Base-by-base conservation (phyloP, 371 early-diverging fungal species). In the Syncephalastrum monosporum region DNA sequence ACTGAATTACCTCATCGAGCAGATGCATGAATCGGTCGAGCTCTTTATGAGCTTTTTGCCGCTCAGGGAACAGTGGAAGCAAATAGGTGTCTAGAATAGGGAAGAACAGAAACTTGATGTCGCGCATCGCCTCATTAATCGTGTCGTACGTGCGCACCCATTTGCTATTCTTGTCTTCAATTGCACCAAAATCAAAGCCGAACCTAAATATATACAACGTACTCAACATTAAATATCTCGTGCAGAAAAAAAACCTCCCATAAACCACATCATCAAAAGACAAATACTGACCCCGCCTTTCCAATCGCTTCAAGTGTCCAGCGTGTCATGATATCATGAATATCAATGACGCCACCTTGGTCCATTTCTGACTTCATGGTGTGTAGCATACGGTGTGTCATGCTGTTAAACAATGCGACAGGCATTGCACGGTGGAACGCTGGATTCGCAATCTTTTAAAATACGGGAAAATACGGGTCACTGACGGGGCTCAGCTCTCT, bases 391-490 rank as follows among this genome's bases (percentile, higher is more conserved):
- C 16, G 25, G 44, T 46, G 19, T 1, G 57, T 53, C 12, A 60
- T 27, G 1, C 45, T n/a, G 10, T 43, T 57, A 48, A 64, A 64
- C 5, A 55, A 43, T 16, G 56, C 53, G 21, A 59, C 64, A 38
- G 64, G 64, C 59, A 64, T 59, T 2, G 64, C 54, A 24, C 64
- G 47, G n/a, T 59, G 59, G 33, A 64, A 64, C 8, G 56, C 64
- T 5, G 55, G 61, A 41, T 61, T 56, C 42, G 51, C 56, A n/a
- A 61, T 56, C 61, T 60, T 47, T 46, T 13, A 12, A 47, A 2
- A 19, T 25, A 33, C 1, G 4, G 13, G 41, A 12, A 47, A 2
- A 19, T 25, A 33, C 1, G 4, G 13, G 41, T 57, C 41, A 49
- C 4, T n/a, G 19, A 23, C 14, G 5, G 17, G n/a, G 48, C 48